phyloP scores from a whole-genome alignment of 495 filamentous ascomycete species.

The Rusavskia elegans region DNA sequence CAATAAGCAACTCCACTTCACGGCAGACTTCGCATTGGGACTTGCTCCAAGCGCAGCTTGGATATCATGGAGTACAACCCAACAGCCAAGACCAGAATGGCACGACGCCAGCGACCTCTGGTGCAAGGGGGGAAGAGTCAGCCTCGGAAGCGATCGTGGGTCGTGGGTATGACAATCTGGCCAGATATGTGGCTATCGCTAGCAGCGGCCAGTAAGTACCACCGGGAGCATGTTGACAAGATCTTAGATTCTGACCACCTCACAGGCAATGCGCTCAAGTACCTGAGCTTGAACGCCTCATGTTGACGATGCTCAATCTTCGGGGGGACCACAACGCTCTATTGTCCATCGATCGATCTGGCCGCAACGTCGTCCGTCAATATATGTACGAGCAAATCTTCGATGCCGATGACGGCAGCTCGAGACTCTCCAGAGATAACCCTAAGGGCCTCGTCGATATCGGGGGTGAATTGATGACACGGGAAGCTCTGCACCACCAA shows the following conservation, averaged over 20 bases:
- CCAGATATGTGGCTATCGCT: background rate
- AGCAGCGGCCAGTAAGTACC: background rate
- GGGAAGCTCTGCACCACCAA: background rate
- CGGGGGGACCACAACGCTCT: background rate
- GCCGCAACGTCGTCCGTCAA: background rate
- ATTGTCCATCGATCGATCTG: background rate
- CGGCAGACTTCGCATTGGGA: background rate
- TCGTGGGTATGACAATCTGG: background rate
- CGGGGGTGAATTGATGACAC: background rate
- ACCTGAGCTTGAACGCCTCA: background rate
- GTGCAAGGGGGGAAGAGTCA: background rate
- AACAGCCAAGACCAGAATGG: background rate
- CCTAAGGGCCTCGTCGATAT: background rate
- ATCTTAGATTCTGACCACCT: no score
- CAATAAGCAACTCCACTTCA: background rate
- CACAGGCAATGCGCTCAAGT: background rate
- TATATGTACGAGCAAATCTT: background rate
- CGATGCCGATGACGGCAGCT: background rate
- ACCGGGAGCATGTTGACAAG: no score
- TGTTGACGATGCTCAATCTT: background rate
- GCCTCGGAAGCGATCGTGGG: background rate
- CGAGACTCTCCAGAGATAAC: background rate
- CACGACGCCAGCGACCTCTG: background rate
- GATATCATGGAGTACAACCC: background rate
- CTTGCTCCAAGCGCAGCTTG: background rate